phyloP scores from a whole-genome alignment of 2,329 filamentous ascomycete genomes.

The Purpureocillium lavendulum region DNA sequence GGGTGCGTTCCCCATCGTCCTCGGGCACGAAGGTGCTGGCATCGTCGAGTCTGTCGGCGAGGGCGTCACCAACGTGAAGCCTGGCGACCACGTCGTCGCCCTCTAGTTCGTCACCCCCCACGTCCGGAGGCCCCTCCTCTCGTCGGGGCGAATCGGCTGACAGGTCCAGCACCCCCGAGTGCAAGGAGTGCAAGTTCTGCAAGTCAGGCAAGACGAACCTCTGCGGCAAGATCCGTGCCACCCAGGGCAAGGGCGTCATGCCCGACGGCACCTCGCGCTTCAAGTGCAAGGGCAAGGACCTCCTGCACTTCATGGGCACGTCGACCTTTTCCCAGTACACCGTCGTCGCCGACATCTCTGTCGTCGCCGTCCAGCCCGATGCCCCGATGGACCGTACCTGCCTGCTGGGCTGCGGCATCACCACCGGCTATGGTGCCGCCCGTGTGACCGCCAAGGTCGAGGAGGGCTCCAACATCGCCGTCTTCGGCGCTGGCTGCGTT shows the following conservation, averaged over 20 bases:
- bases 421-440: constrained; percentile 93
- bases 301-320: constrained; percentile 98
- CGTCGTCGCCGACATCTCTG: constrained; percentile 96
- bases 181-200: constrained; percentile 98
- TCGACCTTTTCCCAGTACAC: constrained; percentile 99
- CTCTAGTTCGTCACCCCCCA: constrained; percentile 57
- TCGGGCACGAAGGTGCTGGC: constrained; percentile 86
- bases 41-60: constrained; percentile 91
- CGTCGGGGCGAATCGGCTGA: not conserved
- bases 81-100: constrained; percentile 82
- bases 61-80: constrained; percentile 89
- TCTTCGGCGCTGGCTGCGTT: constrained; percentile 95
- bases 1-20: constrained; percentile 81
- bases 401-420: constrained; percentile 95
- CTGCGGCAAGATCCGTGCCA: constrained; percentile 96
- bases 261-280: constrained; percentile 94
- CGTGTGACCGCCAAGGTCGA: constrained; percentile 89
- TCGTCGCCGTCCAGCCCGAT: constrained; percentile 83
- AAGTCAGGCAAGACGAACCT: constrained; percentile 99
- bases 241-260: constrained; percentile 94
- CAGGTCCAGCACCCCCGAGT: constrained; percentile 80
- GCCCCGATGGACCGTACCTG: constrained; percentile 95
- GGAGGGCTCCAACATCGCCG: constrained; percentile 77
- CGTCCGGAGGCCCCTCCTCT: not conserved
- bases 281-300: constrained; percentile 87